Evolutionary conservation across 2,329 filamentous ascomycete genomes (phyloP), one percentile per base, ranked within the genome.

Genomic region (Cladosporium cucumerinum): DNA sequence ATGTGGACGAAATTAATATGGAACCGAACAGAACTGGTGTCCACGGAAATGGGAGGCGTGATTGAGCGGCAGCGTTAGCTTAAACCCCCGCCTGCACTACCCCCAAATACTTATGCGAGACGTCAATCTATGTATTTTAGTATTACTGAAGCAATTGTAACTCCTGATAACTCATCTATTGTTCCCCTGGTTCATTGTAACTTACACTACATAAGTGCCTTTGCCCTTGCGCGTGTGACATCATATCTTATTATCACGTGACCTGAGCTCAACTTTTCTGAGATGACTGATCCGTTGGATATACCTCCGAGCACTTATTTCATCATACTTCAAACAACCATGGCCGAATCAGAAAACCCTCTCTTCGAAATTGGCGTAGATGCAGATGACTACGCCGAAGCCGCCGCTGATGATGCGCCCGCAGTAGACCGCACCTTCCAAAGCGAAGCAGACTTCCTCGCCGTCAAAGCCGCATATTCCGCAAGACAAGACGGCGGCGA

Each of bases 351-450:
- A 57, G 55, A 57, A 14, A 55, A 66, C 58, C 57, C 59, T 21
- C 34, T 62, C 61, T 68, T 76, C 63, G 71, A 70, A 55, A 73
- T 77, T 34, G 72, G 73, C 36, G 70, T 76, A 46, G 72, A 72
- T 57, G 64, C 70, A 51, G 73, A 76, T 34, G 67, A 74, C 63
- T 75, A 76, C 62, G 74, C 73, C 11, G 70, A 71, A 21, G 72
- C 74, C 34, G 70, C 73, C 4, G 68, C 57, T 25, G 73, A 75
- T 36, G 62, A 64, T 16, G 68, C 71, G 0, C 61, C 67, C 36
- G 57, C 61, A 8, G 69, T 70, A 5, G 67, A 72, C 10, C 71
- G 76, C 36, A 76, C 73, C 1, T 72, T 72, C 60, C 74, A 75
- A 65, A 74, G 71, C 65, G 72, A 75, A 64, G 69, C 69, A 48